Percentiles rank a stretch among this genome's conserved stretches.
Evolutionary conservation across 140 eudicot species (phyloP).

Genomic region (Oenanthe javanica): DNA sequence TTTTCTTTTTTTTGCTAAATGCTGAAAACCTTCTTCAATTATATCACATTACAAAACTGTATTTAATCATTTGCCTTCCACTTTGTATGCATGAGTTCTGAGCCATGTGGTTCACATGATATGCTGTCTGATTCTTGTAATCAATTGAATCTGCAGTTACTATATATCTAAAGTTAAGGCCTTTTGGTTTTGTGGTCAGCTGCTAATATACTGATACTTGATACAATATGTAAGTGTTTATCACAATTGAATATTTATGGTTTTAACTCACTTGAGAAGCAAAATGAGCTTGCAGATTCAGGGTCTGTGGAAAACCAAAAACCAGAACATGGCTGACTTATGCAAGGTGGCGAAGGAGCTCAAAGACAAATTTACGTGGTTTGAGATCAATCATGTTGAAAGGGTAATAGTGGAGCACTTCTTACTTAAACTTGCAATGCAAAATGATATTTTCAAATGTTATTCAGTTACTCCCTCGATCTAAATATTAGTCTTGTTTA

Average conservation of each 20-base stretch:
- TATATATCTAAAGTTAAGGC: background rate
- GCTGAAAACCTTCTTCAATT: too few species aligned
- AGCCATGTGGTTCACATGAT: background rate
- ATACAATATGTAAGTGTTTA: background rate
- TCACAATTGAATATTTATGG: background rate
- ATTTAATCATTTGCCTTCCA: background rate
- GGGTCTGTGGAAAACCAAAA: slow-evolving; percentile 84
- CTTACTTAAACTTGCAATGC: background rate
- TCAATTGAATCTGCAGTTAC: background rate
- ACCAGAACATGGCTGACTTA: slow-evolving; percentile 68
- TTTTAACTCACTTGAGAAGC: background rate
- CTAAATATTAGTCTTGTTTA: too few species aligned
- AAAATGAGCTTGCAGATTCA: slow-evolving; percentile 41
- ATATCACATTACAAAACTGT: background rate
- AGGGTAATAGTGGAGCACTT: slow-evolving; percentile 37
- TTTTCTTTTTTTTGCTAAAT: too few species aligned
- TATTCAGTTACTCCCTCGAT: background rate
- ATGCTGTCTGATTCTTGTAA: background rate
- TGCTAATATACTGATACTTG: background rate
- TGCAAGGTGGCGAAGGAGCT: slow-evolving; percentile 83
- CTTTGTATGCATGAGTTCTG: background rate
- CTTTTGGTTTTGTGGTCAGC: background rate
- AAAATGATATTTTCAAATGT: background rate
- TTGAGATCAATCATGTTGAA: slow-evolving; percentile 66
- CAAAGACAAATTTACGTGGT: slow-evolving; percentile 57